A percentile compares a stretch with the other conserved stretches of the same genome.
Conservation (phyloP, 768 basidiomycete genomes). For the Leccinum incarnatum region DNA sequence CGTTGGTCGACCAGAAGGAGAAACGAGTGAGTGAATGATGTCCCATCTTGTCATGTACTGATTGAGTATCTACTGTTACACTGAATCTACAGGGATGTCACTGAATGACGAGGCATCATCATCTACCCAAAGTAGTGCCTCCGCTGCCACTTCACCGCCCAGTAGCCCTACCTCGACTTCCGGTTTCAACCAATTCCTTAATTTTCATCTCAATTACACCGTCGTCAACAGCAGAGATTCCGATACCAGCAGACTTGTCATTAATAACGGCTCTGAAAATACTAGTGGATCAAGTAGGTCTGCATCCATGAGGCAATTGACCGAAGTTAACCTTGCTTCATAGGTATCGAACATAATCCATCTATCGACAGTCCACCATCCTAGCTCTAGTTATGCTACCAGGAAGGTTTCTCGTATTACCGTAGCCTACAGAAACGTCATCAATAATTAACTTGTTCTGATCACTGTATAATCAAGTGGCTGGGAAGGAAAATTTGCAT, state of each 20-base stretch:
- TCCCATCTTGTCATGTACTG: neutral
- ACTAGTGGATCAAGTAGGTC: constrained; percentile 1
- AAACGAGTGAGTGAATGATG: no score
- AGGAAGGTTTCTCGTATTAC: neutral
- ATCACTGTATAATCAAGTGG: neutral
- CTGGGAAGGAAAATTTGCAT: neutral
- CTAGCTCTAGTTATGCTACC: neutral
- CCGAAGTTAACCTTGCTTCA: neutral
- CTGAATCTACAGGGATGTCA: neutral
- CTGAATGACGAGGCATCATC: neutral
- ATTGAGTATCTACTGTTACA: neutral
- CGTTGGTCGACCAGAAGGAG: neutral
- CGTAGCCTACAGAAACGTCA: neutral
- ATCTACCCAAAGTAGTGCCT: neutral
- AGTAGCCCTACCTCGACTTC: constrained; percentile 1
- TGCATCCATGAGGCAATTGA: neutral
- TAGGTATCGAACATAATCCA: neutral
- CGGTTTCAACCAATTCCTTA: neutral
- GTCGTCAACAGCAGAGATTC: neutral
- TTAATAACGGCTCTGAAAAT: neutral
- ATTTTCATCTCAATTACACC: neutral
- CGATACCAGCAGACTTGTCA: neutral
- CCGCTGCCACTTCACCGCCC: neutral
- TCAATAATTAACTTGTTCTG: neutral
- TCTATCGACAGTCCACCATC: neutral